Conservation (phyloP, 768 basidiomycete species). For the Pholiota molesta region DNA sequence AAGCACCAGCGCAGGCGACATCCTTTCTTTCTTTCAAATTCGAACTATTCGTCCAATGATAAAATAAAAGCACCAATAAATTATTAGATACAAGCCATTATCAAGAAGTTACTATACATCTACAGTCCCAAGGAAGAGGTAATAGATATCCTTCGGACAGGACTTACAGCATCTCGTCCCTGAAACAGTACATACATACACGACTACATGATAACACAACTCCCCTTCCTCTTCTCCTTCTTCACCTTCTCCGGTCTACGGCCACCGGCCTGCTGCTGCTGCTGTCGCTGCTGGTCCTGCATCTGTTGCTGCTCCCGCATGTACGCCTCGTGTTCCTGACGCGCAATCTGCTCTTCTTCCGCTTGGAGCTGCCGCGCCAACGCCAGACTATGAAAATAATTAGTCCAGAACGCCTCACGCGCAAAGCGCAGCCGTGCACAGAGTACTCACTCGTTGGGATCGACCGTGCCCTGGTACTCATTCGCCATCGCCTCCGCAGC, state of each 20-base stretch:
- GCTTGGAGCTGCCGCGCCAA: slow-evolving; percentile 79
- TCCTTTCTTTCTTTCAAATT: background rate
- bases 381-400: slow-evolving; percentile 46
- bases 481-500: slow-evolving; percentile 50
- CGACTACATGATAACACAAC: slow-evolving; percentile 61
- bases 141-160: no score
- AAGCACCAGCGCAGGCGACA: background rate
- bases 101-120: no score
- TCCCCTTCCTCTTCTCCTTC: slow-evolving; percentile 47
- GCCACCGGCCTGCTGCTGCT: slow-evolving; percentile 21
- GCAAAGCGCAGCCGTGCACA: background rate
- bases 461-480: slow-evolving; percentile 35
- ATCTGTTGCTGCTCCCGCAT: slow-evolving; percentile 32
- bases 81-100: no score
- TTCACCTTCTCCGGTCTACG: slow-evolving; percentile 28
- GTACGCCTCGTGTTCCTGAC: slow-evolving; percentile 36
- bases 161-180: no score
- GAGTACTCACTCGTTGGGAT: slow-evolving; percentile 63
- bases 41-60: background rate
- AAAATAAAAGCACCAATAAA: no score
- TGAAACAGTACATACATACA: background rate
- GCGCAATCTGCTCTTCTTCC: slow-evolving; percentile 70
- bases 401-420: background rate
- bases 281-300: slow-evolving; percentile 25
- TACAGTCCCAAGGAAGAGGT: no score